These are phyloP conservation scores for Zancudomyces culisetae DNA, from an alignment of 371 early-diverging fungal genomes.

Conservation along the genomic window DNA sequence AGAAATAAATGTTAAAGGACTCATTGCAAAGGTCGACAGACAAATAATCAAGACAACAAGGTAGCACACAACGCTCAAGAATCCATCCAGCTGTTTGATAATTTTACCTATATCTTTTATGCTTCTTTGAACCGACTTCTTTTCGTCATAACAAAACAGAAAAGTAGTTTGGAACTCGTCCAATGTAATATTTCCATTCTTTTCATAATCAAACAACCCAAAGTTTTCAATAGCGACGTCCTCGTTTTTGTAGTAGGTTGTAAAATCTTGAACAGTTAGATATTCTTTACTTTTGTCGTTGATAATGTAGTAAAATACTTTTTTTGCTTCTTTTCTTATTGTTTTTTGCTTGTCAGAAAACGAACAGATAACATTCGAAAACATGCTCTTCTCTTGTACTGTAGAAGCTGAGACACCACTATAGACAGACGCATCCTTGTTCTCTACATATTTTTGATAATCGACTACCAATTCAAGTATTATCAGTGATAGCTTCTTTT, in stretches of 20 bases:
- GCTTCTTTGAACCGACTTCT: slow-evolving; percentile 32
- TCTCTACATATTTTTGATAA: neutral
- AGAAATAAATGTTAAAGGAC: slow-evolving; percentile 27
- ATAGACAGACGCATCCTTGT: neutral
- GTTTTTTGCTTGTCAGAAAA: neutral
- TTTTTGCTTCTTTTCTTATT: neutral
- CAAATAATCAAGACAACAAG: slow-evolving; percentile 24
- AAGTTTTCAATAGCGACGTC: slow-evolving; percentile 45
- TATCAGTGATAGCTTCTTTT: neutral
- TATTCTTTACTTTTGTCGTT: neutral
- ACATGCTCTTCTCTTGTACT: neutral
- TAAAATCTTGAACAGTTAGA: slow-evolving; percentile 13
- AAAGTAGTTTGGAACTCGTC: slow-evolving; percentile 40
- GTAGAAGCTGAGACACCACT: neutral
- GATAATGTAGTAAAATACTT: neutral
- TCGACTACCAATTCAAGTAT: neutral
- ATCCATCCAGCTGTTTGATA: slow-evolving; percentile 43
- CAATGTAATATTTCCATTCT: slow-evolving; percentile 42
- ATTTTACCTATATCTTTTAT: slow-evolving; percentile 50
- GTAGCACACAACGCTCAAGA: slow-evolving; percentile 30
- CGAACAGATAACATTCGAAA: neutral
- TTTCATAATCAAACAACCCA: slow-evolving; percentile 46
- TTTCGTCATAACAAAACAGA: slow-evolving; percentile 41
- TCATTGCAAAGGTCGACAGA: slow-evolving; percentile 37
- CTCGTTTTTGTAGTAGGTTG: slow-evolving; percentile 11